Base-by-base conservation (phyloP, 306 rosid genomes). In the Lathyrus oleraceus region DNA sequence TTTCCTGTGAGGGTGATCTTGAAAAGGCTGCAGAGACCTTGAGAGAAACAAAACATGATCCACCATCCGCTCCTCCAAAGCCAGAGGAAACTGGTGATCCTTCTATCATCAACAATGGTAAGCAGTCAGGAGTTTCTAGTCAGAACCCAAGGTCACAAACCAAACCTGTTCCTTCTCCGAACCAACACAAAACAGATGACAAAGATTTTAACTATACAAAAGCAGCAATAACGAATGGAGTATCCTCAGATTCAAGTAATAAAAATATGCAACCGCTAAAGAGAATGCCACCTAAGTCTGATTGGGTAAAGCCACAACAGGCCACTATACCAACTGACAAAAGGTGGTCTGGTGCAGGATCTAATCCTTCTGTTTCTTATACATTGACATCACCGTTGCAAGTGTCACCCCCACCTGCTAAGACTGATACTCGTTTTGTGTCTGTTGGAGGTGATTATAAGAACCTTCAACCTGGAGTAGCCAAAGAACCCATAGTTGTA, bases 81-180 rank as follows among this genome's bases (percentile, higher is more conserved):
- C 91, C 84, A 5, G 99, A 86, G 80, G 96, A 87, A 91, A 89
- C 80, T 7, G 91, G 87, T 39, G 95, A 95, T 81, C 87, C 93
- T 74, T 82, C 83, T 16, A 84, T 79, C 2, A 19, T 57, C 73
- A 67, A 69, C 51, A 91, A 85, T 81, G 85, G 87, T 54, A 95
- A 86, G 88, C 85, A 82, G 71, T 66, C 88, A 35, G 78, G 77
- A 81, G 79, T 83, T 71, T 67, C 67, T 17, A 72, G 66, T 79
- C 95, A 76, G 82, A 86, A 49, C 73, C 60, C 81, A 61, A 84
- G 86, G 74, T 73, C 72, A 20, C 99, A 85, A 74, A 57, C 82
- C 51, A 91, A 95, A 73, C 52, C 85, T 1, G 67, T 70, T 74
- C 84, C 70, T 54, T 67, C 54, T 56, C 81, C 78, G 13, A 79